Evolutionary conservation across 2,329 filamentous ascomycete genomes (phyloP).

Genomic region (Lachnellula hyalina): DNA sequence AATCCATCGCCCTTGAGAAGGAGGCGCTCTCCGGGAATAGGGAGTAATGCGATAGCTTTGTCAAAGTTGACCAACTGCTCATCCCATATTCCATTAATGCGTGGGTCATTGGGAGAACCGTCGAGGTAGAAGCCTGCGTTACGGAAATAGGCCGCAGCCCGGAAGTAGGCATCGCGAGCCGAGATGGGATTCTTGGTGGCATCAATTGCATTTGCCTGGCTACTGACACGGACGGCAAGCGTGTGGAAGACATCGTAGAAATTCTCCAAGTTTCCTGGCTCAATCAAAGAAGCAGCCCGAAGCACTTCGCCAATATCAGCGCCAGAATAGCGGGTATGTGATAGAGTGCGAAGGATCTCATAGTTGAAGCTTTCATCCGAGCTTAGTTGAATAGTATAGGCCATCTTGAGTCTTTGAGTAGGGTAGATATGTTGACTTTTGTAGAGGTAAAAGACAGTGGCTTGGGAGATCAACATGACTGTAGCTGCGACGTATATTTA

Average conservation of each 20-base stretch:
- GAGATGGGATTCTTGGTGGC: constrained; percentile 19
- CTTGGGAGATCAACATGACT: no score
- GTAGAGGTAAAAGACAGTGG: no score
- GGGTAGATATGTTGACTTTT: no score
- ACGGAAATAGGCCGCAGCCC: constrained; percentile 39
- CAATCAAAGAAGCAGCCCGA: neutral
- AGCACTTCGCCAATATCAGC: constrained; percentile 2
- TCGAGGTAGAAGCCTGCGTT: constrained; percentile 39
- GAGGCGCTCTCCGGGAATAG: constrained; percentile 34
- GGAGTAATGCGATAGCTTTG: constrained; percentile 33
- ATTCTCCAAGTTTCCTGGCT: constrained; percentile 2
- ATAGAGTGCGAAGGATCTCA: constrained; percentile 23
- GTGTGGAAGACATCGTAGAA: constrained; percentile 4
- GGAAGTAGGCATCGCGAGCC: constrained; percentile 33
- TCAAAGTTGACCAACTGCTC: constrained; percentile 35
- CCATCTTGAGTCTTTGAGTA: no score
- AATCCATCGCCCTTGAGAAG: constrained; percentile 31
- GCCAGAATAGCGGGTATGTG: constrained; percentile 16
- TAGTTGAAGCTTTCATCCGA: constrained; percentile 20
- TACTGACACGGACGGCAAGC: constrained; percentile 5
- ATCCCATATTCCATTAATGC: constrained; percentile 36
- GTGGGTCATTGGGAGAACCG: constrained; percentile 36
- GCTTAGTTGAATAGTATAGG: no score
- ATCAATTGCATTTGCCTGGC: constrained; percentile 18
- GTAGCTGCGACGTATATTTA: no score